phyloP scores from a whole-genome alignment of 345 rosid species.

The Trapa bicornis region DNA sequence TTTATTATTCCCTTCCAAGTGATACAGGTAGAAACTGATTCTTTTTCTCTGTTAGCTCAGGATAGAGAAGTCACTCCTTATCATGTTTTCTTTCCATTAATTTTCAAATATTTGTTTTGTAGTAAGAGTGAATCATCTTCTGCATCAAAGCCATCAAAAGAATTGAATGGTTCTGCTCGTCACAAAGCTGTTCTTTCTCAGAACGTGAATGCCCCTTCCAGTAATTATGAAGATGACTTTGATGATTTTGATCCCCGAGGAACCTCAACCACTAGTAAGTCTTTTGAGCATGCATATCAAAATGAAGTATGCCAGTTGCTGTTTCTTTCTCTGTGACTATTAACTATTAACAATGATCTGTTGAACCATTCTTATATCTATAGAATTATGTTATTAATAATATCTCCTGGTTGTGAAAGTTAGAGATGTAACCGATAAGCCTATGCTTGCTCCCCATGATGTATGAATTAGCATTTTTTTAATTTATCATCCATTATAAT shows the following conservation, averaged over 20 bases:
- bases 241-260: conserved; percentile 98
- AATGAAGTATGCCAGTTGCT: background rate
- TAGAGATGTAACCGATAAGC: background rate
- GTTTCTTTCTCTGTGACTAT: background rate
- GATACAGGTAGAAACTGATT: background rate
- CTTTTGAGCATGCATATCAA: background rate
- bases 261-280: conserved; percentile 64
- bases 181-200: conserved; percentile 18
- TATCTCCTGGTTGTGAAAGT: background rate
- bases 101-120: conserved; percentile 17
- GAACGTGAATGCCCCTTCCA: conserved; percentile 30
- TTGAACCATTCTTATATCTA: background rate
- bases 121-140: conserved; percentile 35
- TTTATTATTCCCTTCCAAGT: background rate
- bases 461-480: background rate
- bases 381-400: background rate
- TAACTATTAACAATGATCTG: too few species aligned
- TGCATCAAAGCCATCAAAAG: conserved; percentile 33
- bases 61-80: background rate
- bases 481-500: background rate
- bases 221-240: conserved; percentile 41
- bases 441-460: background rate
- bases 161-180: conserved; percentile 26
- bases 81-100: conserved; percentile 5
- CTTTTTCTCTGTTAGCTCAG: background rate